Evolutionary conservation across 208 protist genomes (phyloP).

Genomic region (Crithidia expoeki): DNA sequence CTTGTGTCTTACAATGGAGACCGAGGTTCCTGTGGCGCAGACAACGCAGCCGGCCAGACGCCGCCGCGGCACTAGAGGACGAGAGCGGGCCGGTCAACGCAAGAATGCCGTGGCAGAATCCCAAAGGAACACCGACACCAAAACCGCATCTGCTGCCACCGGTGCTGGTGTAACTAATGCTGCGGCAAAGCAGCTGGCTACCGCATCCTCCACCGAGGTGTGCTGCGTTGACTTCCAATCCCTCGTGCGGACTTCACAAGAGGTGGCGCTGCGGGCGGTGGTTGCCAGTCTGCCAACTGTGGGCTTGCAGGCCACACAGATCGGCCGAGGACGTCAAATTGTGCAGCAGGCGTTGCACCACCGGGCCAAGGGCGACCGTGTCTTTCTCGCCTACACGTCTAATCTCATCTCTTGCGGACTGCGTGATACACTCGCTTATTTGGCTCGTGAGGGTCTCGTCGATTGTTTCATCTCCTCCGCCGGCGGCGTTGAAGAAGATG

Average conservation of each 20-base stretch:
- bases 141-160: not conserved
- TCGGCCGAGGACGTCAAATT: constrained; percentile 68
- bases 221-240: constrained; percentile 56
- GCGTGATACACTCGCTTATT: constrained; percentile 97
- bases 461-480: constrained; percentile 98
- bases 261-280: constrained; percentile 57
- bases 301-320: constrained; percentile 82
- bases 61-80: not conserved
- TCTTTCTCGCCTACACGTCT: constrained; percentile 99
- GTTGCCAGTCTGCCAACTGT: constrained; percentile 41
- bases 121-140: not conserved
- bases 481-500: constrained; percentile 99
- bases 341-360: constrained; percentile 70
- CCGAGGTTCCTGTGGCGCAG: too few species aligned
- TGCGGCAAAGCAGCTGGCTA: not conserved
- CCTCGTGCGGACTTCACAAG: constrained; percentile 49
- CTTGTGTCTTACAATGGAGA: too few species aligned
- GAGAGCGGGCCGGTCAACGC: not conserved
- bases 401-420: constrained; percentile 99
- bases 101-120: not conserved
- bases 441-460: constrained; percentile 96
- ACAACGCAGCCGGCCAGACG: not conserved
- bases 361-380: constrained; percentile 52
- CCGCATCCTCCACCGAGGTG: constrained; percentile 10
- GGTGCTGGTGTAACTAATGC: not conserved